Evolutionary conservation across 2,329 filamentous ascomycete species (phyloP), one percentile per base, ranked within the genome.

Genomic region (Diaporthe sp.): DNA sequence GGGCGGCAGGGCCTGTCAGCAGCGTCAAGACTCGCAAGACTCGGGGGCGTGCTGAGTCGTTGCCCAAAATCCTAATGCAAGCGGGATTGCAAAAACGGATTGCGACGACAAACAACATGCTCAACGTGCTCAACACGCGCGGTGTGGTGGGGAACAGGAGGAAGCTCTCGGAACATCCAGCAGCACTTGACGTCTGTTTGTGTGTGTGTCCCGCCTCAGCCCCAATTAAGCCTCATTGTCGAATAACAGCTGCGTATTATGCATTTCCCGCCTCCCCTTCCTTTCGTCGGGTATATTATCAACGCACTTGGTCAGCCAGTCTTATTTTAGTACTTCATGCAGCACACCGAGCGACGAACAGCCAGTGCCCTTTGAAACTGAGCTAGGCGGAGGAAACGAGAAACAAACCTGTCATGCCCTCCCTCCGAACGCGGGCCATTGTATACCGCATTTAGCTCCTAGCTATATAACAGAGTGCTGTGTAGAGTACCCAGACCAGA

Each of bases 211-310:
- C 44, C 44, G 19, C 46, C 28, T 53, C 44, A 68, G 62, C 65
- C 46, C 46, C 65, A 49, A 55, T 12, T 55, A 70, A 70, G 65
- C 65, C 65, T 70, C 65, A 70, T 55, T 34, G 49, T 15, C 34
- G 65, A 70, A 70, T 70, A 55, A 70, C 34, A 55, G 34, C 37
- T 22, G 65, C 34, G 65, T 55, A 42, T 70, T 55, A 70, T 70
- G 65, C 65, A 70, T 70, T 68, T 70, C 65, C 65, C 49, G 34
- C 49, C 49, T 70, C 34, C 46, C 65, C 49, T 70, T 70, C 49
- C 49, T 70, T 55, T 55, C 49, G 22, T 70, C 65, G 65, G 49
- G 46, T 70, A 70, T 55, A 70, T 55, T 70, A 42, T 70, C 65
- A 55, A 39, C 25, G 31, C 46, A 39, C 31, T 42, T 70, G 65